Evolutionary conservation across 257 asterid species (phyloP), one percentile per base, ranked within the genome.

Genomic region (Solanum ossicruentum): DNA sequence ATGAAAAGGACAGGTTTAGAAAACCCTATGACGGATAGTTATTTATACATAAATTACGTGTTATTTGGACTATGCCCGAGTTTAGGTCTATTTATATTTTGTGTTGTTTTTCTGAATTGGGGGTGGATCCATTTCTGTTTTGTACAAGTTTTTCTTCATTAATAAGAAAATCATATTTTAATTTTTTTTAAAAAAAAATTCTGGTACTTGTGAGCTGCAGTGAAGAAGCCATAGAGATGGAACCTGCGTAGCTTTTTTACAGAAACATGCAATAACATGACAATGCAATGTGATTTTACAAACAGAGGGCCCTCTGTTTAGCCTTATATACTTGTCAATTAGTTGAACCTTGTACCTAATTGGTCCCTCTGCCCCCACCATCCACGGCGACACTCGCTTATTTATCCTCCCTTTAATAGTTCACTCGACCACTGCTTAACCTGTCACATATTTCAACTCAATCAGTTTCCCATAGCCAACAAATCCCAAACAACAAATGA

Each of bases 401-500:
- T 77, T 77, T 51, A 78, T 78, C 82, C 15, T 4, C 47, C 43
- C 20, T 28, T 51, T 51, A 78, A 51, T 32, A 51, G 5, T 23
- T 47, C 60, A 71, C 5, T 51, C 47, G 21, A 70, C 1, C 11
- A 21, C n/a, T 39, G 28, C 16, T 70, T 70, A 70, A 72, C n/a
- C 26, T 13, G 26, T 65, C 28, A 57, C 87, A 83, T 73, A 51
- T 85, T 84, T 88, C 89, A 86, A 73, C 86, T 88, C 89, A 86
- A 85, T 85, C 87, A 61, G 84, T 58, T 84, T 52, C 26, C 45
- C 63, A 45, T 63, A 18, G 23, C 84, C 84, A 61, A 21, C 23
- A 57, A 52, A 51, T 13, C 8, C 49, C 20, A 43, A 20, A 83
- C 85, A 73, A 84, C 84, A 85, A 87, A 92, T 92, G 95, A 88